Base-by-base conservation (phyloP, 495 filamentous ascomycete species). In the Neurospora sp. region DNA sequence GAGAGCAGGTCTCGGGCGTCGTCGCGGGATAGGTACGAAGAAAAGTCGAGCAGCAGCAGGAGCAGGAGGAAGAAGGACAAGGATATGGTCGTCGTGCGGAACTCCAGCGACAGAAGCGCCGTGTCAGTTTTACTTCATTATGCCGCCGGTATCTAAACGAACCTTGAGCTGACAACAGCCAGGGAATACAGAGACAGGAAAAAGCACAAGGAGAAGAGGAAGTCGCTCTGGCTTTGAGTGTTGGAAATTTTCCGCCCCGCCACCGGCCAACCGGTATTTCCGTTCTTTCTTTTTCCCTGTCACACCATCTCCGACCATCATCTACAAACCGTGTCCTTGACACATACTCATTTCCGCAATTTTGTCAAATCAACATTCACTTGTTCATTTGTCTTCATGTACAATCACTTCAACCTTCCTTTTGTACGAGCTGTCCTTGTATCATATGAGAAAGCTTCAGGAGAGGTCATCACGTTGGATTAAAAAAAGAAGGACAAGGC, bases 121-220 rank as follows among this genome's bases (percentile, higher is more conserved):
- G 70, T 82, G 78, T 80, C 76, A 74, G 80, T 82, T 71, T 78
- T 82, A 78, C 78, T 79, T 70, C 76, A 80, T 74, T 78, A 79
- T 70, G 78, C 77, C 39, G 74, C 77, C 41, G 75, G 75, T 39
- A 77, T 82, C 62, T 80, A 69, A 77, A 31, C 2, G 54, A 37
- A 18, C 54, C 54, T 66, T 66, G 54, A 66, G 54, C 54, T 66
- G 54, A 66, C 54, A 66, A 66, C 54, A 35, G 54, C 54, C 54
- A 66, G 54, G 27, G 54, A 66, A 66, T 66, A 66, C 54, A 66
- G 54, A 37, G 54, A 66, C 54, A 66, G 54, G 54, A 66, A 66
- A 27, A 66, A 66, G 14, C 54, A 66, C 5, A 66, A 66, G 27
- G 54, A 66, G 54, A 66, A 66, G 54, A 66, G 54, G 27, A 66